Percentiles rank a stretch among this genome's conserved stretches.
phyloP scores from a whole-genome alignment of 2,329 filamentous ascomycete genomes.

The Rhytidhysteron rufulum region DNA sequence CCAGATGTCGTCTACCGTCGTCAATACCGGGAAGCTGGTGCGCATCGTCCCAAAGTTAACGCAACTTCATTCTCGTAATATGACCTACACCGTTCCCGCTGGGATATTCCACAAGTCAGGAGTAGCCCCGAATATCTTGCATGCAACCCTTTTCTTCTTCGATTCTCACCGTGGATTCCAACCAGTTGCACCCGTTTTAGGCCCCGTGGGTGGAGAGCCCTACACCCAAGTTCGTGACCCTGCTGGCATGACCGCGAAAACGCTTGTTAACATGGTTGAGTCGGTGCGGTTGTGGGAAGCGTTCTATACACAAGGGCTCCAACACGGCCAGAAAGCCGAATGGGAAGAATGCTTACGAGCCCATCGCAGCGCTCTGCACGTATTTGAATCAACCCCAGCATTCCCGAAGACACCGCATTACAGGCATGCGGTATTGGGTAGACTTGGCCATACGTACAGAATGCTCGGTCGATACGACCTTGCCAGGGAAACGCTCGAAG shows the following conservation, averaged over 20 bases:
- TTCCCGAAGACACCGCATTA: constrained; percentile 11
- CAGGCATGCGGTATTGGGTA: constrained; percentile 15
- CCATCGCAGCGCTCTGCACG: constrained; percentile 18
- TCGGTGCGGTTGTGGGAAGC: constrained; percentile 14
- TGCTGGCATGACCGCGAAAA: neutral
- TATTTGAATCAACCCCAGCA: constrained; percentile 8
- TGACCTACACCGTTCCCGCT: constrained; percentile 28
- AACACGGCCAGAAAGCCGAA: constrained; percentile 24
- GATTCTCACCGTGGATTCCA: constrained; percentile 31
- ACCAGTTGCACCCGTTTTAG: constrained; percentile 27
- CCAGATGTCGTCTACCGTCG: constrained; percentile 20
- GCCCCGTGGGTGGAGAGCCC: constrained; percentile 19
- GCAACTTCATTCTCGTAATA: constrained; percentile 10
- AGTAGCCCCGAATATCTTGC: constrained; percentile 23
- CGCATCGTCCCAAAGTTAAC: constrained; percentile 5
- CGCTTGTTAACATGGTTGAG: constrained; percentile 5
- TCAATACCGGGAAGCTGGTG: constrained; percentile 20
- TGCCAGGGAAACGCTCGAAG: constrained; percentile 19
- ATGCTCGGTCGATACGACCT: constrained; percentile 25
- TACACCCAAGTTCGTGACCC: constrained; percentile 1
- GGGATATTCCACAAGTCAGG: constrained; percentile 25
- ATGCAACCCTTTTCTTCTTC: constrained; percentile 37
- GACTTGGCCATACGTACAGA: constrained; percentile 26
- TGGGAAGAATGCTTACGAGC: constrained; percentile 4
- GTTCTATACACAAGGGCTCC: constrained; percentile 15